A percentile compares a stretch with the other conserved stretches of the same genome.
Evolutionary conservation across 495 filamentous ascomycete species (phyloP).

Genomic region (Aspergillus incahuasiensis): DNA sequence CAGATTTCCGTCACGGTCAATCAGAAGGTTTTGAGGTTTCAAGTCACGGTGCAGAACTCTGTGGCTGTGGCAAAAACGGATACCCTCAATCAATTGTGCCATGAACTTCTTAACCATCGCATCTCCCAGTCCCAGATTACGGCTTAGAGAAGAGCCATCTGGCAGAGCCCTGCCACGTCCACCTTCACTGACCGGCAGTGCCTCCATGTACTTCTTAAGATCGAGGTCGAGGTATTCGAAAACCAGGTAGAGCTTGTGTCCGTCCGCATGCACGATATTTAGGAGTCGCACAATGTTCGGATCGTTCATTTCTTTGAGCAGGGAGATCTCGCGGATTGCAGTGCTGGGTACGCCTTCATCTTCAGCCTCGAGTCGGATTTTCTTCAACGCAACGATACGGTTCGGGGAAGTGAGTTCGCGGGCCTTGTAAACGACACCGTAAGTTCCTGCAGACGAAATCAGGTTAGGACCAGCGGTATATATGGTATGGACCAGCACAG

Average conservation of each 20-base stretch:
- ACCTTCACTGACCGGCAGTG: conserved; percentile 83
- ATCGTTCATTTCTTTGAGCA: conserved; percentile 95
- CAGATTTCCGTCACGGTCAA: conserved; percentile 89
- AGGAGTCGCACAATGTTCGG: conserved; percentile 88
- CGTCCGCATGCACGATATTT: conserved; percentile 95
- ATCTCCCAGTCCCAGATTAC: conserved; percentile 75
- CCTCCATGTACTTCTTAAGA: conserved; percentile 98
- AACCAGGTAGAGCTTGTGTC: conserved; percentile 93
- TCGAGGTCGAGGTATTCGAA: conserved; percentile 93
- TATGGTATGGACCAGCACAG: no score
- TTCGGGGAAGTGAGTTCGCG: conserved; percentile 71
- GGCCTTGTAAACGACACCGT: conserved; percentile 91
- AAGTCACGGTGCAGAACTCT: conserved; percentile 91
- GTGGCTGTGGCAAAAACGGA: conserved; percentile 94
- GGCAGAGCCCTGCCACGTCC: conserved; percentile 85
- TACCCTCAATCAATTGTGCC: conserved; percentile 85
- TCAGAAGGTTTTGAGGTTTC: conserved; percentile 97
- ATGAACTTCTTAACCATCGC: conserved; percentile 97
- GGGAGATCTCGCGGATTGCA: conserved; percentile 92
- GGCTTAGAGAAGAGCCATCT: conserved; percentile 64
- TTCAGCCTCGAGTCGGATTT: conserved; percentile 96
- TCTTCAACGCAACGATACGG: conserved; percentile 91
- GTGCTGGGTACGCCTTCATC: conserved; percentile 96
- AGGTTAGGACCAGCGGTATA: background rate
- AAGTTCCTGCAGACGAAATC: conserved; percentile 58